phyloP scores from a whole-genome alignment of 306 rosid genomes.

The Corylus heterophylla region DNA sequence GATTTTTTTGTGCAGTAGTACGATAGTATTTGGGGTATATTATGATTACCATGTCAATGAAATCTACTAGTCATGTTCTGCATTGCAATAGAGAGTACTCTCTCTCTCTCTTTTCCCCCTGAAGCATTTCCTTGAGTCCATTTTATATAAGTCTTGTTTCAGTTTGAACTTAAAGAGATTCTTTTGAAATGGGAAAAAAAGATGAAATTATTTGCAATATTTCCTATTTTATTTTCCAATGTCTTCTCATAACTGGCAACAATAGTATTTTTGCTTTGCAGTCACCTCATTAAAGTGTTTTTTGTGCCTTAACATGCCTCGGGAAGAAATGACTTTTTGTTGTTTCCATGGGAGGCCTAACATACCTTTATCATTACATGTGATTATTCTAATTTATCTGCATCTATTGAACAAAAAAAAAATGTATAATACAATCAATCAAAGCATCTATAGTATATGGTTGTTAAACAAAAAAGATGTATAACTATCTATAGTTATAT shows the following conservation, averaged over 20 bases:
- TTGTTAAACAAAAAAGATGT: neutral
- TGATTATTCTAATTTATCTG: neutral
- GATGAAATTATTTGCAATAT: neutral
- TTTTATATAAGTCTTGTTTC: neutral
- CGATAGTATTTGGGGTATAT: neutral
- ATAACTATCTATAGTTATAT: neutral
- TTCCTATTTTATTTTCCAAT: neutral
- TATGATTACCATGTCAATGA: neutral
- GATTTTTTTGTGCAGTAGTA: constrained; percentile 5
- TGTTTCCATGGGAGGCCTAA: neutral
- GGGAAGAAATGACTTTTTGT: neutral
- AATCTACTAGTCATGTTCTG: neutral
- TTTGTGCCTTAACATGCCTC: neutral
- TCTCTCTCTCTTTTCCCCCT: neutral
- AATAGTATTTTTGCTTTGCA: neutral
- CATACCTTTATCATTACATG: neutral
- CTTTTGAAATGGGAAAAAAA: neutral
- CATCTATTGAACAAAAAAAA: neutral
- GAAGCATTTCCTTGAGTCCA: neutral
- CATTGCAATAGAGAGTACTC: neutral
- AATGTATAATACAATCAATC: neutral
- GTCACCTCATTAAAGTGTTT: neutral
- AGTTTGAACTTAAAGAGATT: neutral
- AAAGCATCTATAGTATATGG: too few relatives aligned
- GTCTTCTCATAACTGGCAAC: neutral